Base-by-base conservation (phyloP, 2,329 filamentous ascomycete genomes). In the Fusarium sp. region DNA sequence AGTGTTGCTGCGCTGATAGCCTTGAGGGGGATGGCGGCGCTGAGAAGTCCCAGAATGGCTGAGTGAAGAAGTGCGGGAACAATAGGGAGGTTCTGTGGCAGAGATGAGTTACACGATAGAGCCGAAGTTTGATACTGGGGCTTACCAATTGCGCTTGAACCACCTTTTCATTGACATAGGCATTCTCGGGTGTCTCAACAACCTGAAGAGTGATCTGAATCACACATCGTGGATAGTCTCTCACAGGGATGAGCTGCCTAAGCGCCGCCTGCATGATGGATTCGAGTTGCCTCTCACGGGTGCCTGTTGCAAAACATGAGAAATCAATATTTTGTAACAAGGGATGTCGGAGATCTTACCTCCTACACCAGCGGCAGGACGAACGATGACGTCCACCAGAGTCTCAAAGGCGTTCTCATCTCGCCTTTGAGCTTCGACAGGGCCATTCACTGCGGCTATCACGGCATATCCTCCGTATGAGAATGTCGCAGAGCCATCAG, bases 381-480 rank as follows among this genome's bases (percentile, higher is more conserved):
- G 87, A 64, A 99, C 86, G 73, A 94, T 88, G 54, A 99, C 91
- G 76, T 98, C 95, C 65, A 99, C 82, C 45, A 89, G 86, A 25
- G 94, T 92, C 79, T 97, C 93, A 76, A 96, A 93, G 8, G 95
- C 90, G 66, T 95, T 86, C 75, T 98, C 92, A 73, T 99, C 94
- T 70, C 92, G 87, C 70, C 93, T 86, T 68, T 88, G 87, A 14
- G 94, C 92, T 79, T 99, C 95, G 66, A 98, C 86, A 14, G 95
- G 95, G 1, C 94, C 95, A 76, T 97, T 98, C 66, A 96, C 92
- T 13, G 92, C 89, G 52, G 90, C 91, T 49, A 96, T 85, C 63
- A 98, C 84, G 39, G 88, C 89, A 76, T 93, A 96, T 44, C 92
- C 91, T 53, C 86, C 82, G 68, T 88, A 83, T 3, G 89, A 86